Percentiles rank a stretch among this genome's conserved stretches.
phyloP scores from a whole-genome alignment of 2,329 filamentous ascomycete species.

The Aspergillus tanneri region DNA sequence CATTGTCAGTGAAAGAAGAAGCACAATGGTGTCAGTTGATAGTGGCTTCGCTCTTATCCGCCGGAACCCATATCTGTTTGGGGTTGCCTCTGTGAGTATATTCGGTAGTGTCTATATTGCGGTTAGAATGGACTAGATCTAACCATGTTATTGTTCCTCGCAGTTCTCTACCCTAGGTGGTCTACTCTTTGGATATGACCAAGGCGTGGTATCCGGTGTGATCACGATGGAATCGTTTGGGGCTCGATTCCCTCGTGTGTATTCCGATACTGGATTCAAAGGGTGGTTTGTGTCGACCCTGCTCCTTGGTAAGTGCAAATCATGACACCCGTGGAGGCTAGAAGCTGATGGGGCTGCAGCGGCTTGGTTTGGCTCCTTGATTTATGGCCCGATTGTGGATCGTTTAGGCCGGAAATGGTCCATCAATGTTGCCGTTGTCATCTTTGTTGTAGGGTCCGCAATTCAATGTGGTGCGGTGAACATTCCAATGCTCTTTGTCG shows the following conservation, averaged over 20 bases:
- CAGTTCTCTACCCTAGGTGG: conserved; percentile 45
- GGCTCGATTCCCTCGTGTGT: conserved; percentile 42
- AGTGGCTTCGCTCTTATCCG: conserved; percentile 29
- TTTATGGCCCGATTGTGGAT: conserved; percentile 52
- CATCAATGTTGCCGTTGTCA: conserved; percentile 51
- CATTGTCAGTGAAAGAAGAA: not conserved
- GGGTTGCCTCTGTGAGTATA: conserved; percentile 43
- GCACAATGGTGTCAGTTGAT: conserved; percentile 20
- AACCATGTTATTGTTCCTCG: not conserved
- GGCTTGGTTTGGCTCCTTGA: conserved; percentile 52
- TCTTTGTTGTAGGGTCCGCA: conserved; percentile 54
- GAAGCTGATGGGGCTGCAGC: conserved; percentile 27
- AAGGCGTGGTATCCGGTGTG: conserved; percentile 51
- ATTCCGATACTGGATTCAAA: conserved; percentile 48
- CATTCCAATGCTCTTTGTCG: conserved; percentile 45
- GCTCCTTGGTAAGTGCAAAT: conserved; percentile 42
- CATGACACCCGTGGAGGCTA: too few species aligned
- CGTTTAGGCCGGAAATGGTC: conserved; percentile 53
- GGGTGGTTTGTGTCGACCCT: conserved; percentile 56
- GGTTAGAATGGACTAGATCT: not conserved
- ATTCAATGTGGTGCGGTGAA: conserved; percentile 47
- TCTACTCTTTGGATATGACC: conserved; percentile 53
- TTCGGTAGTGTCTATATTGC: not conserved
- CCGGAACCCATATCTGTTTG: conserved; percentile 48
- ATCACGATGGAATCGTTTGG: conserved; percentile 50